Percentiles rank a stretch among this genome's conserved stretches.
phyloP scores from a whole-genome alignment of 148 eudicot species.

The Amaranthus hypochondriacus region DNA sequence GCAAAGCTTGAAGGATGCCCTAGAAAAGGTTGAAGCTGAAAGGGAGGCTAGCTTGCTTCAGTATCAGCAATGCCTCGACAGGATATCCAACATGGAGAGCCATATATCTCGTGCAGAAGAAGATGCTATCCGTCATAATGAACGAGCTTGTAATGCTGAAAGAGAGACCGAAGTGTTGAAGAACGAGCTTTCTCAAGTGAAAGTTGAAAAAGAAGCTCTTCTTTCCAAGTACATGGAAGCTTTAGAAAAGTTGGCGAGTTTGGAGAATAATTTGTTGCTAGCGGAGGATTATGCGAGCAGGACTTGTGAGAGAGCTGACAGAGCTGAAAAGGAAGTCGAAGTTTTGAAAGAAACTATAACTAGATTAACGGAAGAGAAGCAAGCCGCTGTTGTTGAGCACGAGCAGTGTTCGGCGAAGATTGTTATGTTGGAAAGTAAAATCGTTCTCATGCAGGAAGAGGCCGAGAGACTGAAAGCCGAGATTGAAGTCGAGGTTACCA shows the following conservation, averaged over 20 bases:
- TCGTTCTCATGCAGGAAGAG: constrained; percentile 49
- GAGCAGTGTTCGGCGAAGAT: constrained; percentile 65
- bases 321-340: constrained; percentile 75
- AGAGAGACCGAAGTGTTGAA: constrained; percentile 39
- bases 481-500: constrained; percentile 48
- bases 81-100: constrained; percentile 52
- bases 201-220: constrained; percentile 54
- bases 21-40: constrained; percentile 64
- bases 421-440: constrained; percentile 51
- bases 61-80: constrained; percentile 61
- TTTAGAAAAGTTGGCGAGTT: constrained; percentile 56
- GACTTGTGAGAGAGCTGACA: constrained; percentile 49
- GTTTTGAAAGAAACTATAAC: constrained; percentile 47
- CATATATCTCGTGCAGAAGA: constrained; percentile 41
- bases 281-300: constrained; percentile 62
- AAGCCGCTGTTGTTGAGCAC: constrained; percentile 47
- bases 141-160: constrained; percentile 57
- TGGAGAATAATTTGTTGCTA: constrained; percentile 59
- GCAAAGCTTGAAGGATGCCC: constrained; percentile 48
- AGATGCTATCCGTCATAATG: constrained; percentile 39
- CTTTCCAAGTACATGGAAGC: constrained; percentile 63
- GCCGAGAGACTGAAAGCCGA: constrained; percentile 53
- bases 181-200: constrained; percentile 45
- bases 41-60: constrained; percentile 59
- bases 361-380: constrained; percentile 60